phyloP scores from a whole-genome alignment of 192 early-diverging fungal genomes.

The Gryganskiella cystojenkinii region DNA sequence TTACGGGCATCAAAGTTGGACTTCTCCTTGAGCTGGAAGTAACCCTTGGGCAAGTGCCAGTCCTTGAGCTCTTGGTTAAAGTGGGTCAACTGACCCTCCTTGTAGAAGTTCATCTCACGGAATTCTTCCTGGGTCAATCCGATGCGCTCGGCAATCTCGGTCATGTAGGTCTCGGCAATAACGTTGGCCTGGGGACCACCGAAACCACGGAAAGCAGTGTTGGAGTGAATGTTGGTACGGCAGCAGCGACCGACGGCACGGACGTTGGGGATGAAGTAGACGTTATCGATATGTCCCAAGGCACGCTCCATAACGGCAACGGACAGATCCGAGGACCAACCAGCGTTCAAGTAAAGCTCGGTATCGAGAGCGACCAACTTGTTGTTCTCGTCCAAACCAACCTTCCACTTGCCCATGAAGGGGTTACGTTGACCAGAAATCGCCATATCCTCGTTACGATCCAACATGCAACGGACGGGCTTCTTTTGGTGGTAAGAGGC shows the following conservation, averaged over 20 bases:
- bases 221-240: conserved; percentile 86
- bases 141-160: conserved; percentile 80
- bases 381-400: conserved; percentile 76
- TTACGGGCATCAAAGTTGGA: conserved; percentile 65
- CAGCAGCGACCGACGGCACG: conserved; percentile 76
- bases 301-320: conserved; percentile 78
- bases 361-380: conserved; percentile 72
- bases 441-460: conserved; percentile 88
- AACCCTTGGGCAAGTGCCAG: conserved; percentile 77
- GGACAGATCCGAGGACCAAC: conserved; percentile 75
- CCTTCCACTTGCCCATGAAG: conserved; percentile 81
- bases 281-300: conserved; percentile 81
- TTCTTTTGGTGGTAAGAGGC: conserved; percentile 71
- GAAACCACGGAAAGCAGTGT: conserved; percentile 90
- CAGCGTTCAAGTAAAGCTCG: conserved; percentile 69
- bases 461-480: conserved; percentile 82
- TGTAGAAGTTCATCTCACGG: conserved; percentile 79
- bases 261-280: conserved; percentile 80
- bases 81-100: conserved; percentile 75
- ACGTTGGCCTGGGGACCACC: conserved; percentile 90
- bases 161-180: conserved; percentile 80
- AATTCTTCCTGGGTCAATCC: conserved; percentile 69
- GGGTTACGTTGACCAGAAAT: conserved; percentile 82
- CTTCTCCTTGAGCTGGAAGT: conserved; percentile 70
- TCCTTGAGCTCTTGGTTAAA: conserved; percentile 73